Percentiles rank a stretch among this genome's conserved stretches.
Conservation (phyloP, 495 filamentous ascomycete genomes). For the Daldinia childiae region DNA sequence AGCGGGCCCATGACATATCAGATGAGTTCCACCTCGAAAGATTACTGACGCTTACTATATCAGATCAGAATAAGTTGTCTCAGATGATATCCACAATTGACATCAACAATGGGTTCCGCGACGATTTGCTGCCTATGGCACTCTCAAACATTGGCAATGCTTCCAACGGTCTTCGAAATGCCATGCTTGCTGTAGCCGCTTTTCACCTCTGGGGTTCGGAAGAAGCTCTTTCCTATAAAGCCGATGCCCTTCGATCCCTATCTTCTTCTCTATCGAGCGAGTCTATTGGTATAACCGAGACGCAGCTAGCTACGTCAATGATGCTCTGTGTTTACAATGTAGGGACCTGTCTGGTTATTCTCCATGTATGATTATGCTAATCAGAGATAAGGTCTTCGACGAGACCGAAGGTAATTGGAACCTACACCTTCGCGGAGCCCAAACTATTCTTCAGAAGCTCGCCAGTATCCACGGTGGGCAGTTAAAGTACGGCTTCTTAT, state of each 20-base stretch:
- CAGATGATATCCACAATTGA: slow-evolving; percentile 52
- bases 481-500: slow-evolving; percentile 45
- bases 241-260: slow-evolving; percentile 46
- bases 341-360: background rate
- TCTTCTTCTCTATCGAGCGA: slow-evolving; percentile 43
- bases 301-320: slow-evolving; percentile 51
- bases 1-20: background rate
- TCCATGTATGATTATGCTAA: slow-evolving; percentile 12
- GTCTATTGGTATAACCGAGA: slow-evolving; percentile 43
- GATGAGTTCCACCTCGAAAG: background rate
- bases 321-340: slow-evolving; percentile 54
- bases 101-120: slow-evolving; percentile 48
- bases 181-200: slow-evolving; percentile 49
- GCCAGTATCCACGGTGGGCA: slow-evolving; percentile 41
- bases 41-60: slow-evolving; percentile 22
- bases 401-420: slow-evolving; percentile 51
- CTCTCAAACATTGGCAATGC: slow-evolving; percentile 40
- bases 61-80: slow-evolving; percentile 45
- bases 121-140: slow-evolving; percentile 49
- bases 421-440: slow-evolving; percentile 47
- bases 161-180: slow-evolving; percentile 48
- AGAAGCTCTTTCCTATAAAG: slow-evolving; percentile 48
- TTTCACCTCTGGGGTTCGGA: slow-evolving; percentile 47
- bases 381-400: slow-evolving; percentile 45
- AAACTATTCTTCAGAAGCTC: slow-evolving; percentile 43